phyloP scores from a whole-genome alignment of 345 rosid species.

The Salix koriyanagi region DNA sequence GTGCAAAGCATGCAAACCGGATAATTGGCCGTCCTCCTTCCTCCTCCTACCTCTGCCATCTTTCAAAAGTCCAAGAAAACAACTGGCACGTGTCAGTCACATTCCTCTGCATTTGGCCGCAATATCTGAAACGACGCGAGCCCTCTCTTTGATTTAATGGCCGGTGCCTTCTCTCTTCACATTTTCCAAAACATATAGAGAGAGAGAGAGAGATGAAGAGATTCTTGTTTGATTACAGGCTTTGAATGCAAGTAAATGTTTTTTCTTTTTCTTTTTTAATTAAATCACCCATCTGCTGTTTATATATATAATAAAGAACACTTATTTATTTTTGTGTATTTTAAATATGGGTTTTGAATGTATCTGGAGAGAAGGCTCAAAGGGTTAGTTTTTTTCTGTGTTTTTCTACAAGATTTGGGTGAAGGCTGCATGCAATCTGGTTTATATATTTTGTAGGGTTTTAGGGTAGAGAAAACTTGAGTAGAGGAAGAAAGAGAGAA shows the following conservation, averaged over 20 bases:
- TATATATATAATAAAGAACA: neutral
- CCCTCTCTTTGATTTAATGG: conserved; percentile 22
- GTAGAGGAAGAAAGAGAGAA: neutral
- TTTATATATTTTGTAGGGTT: neutral
- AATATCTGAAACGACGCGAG: conserved; percentile 49
- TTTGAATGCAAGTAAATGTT: neutral
- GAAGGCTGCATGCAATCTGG: neutral
- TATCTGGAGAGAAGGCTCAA: neutral
- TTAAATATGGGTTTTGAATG: neutral
- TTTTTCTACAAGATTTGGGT: neutral
- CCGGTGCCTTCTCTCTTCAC: conserved; percentile 31
- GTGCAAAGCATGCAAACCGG: conserved; percentile 61
- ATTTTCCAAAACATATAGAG: conserved; percentile 8
- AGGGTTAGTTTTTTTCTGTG: neutral
- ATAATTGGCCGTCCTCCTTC: conserved; percentile 38
- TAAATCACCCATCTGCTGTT: neutral
- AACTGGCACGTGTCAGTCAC: conserved; percentile 54
- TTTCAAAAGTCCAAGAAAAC: neutral
- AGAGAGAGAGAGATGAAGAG: neutral
- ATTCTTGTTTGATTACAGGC: neutral
- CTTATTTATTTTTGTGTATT: neutral
- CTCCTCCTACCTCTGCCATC: conserved; percentile 20
- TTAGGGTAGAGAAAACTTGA: conserved; percentile 12
- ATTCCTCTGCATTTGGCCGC: conserved; percentile 56
- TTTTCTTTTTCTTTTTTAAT: neutral